Evolutionary conservation across 2,329 filamentous ascomycete species (phyloP), one percentile per base, ranked within the genome.

Genomic region (Tolypocladium nubicola): DNA sequence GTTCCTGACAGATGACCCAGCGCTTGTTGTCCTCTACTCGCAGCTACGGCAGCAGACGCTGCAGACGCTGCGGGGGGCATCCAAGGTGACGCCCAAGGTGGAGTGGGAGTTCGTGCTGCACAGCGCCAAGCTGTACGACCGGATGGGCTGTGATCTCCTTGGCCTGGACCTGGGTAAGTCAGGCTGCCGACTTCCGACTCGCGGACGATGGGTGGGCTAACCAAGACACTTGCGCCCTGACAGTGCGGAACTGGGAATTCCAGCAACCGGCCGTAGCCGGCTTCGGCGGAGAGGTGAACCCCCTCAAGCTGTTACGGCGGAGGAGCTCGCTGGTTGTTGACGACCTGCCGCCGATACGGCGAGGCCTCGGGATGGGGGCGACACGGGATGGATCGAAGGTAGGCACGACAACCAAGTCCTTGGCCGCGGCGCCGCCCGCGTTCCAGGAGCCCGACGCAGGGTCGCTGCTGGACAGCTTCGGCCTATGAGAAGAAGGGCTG

Each of bases 361-460:
- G 76, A 4, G 74, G 77, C 38, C 72, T 74, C 66, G 76, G 69
- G 67, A 73, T 54, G 16, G 39, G 53, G 10, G 37, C 52, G 10
- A 53, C 55, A 35, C 38, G 47, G 30, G 26, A 57, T 23, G 49
- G 26, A 2, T 23, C 68, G 52, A 75, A 67, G 62, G 9, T 56
- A 77, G 66, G 39, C 62, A 71, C 64, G 19, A 16, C 33, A 10
- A 19, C 71, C 64, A 68, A 63, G 56, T 73, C 69, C 60, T 65
- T 72, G 33, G 81, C 86, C 65, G 79, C 82, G 16, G 79, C 86
- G 19, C 85, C 90, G 1, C 90, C 87, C 23, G 85, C 87, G 61
- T 97, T 97, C 69, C 81, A 95, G 65, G 94, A 99, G 71, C 94
- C 94, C n/a, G 91, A 96, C 74, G 82, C 89, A 35, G 90, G 84